A percentile compares a stretch with the other conserved stretches of the same genome.
Conservation (phyloP, 306 rosid genomes). For the Cajanus cajan region DNA sequence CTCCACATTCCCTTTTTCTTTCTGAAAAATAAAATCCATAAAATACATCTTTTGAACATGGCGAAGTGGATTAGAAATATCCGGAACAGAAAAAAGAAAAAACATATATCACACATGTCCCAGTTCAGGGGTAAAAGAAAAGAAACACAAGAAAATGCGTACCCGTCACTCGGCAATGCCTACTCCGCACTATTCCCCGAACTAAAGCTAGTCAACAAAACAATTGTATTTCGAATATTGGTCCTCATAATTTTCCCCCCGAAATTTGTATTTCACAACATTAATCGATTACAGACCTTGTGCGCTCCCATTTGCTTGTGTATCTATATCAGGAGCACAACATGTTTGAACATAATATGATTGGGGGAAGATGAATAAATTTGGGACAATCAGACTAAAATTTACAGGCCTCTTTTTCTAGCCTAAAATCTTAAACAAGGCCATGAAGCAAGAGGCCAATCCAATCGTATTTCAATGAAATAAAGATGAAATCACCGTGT, state of each 20-base stretch:
- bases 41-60: not conserved
- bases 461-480: slow-evolving; percentile 56
- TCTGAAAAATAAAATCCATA: not conserved
- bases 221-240: slow-evolving; percentile 39
- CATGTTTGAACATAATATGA: slow-evolving; percentile 35
- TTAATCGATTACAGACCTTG: slow-evolving; percentile 42
- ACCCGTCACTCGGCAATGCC: not conserved
- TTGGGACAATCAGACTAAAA: slow-evolving; percentile 46
- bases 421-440: slow-evolving; percentile 86
- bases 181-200: not conserved
- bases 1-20: not conserved
- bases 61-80: no score
- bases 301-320: slow-evolving; percentile 40
- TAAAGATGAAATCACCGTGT: slow-evolving; percentile 45
- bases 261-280: slow-evolving; percentile 35
- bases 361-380: slow-evolving; percentile 52
- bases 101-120: not conserved
- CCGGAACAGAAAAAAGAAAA: not conserved
- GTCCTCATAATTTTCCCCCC: slow-evolving; percentile 37
- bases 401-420: slow-evolving; percentile 75
- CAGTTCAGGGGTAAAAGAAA: not conserved
- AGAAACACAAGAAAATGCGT: not conserved
- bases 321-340: slow-evolving; percentile 48
- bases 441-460: slow-evolving; percentile 61
- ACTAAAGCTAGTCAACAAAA: slow-evolving; percentile 30